These are phyloP conservation scores for Hanseniaspora meyeri DNA, from an alignment of 805 yeast genomes.

Conservation along the genomic window DNA sequence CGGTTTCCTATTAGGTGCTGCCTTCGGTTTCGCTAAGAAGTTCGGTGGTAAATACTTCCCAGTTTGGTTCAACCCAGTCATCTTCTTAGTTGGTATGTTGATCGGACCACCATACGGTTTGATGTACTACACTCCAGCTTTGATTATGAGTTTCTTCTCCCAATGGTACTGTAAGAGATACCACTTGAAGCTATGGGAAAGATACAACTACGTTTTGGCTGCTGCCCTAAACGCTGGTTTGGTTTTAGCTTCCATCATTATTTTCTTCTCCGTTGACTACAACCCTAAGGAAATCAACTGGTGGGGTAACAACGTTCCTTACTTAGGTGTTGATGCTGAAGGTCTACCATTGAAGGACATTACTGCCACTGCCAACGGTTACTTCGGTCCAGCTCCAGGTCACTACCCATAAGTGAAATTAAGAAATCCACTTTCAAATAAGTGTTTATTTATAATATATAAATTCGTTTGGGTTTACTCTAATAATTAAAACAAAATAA, in stretches of 20 bases:
- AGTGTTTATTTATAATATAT: too few species aligned
- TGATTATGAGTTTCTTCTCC: slow-evolving; percentile 30
- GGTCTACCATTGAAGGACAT: slow-evolving; percentile 15
- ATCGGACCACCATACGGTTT: slow-evolving; percentile 43
- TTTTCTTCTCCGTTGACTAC: slow-evolving; percentile 33
- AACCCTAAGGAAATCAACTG: slow-evolving; percentile 32
- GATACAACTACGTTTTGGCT: slow-evolving; percentile 47
- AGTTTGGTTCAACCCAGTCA: slow-evolving; percentile 39
- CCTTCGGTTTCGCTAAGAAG: slow-evolving; percentile 24
- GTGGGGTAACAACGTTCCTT: slow-evolving; percentile 49
- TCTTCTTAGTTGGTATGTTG: slow-evolving; percentile 44
- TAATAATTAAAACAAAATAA: too few species aligned
- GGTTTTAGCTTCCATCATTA: slow-evolving; percentile 40
- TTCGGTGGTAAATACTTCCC: slow-evolving; percentile 22
- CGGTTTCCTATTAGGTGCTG: slow-evolving; percentile 33
- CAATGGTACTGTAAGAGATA: slow-evolving; percentile 39
- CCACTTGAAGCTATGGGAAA: slow-evolving; percentile 45
- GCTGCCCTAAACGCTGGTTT: slow-evolving; percentile 54
- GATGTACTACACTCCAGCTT: slow-evolving; percentile 23
- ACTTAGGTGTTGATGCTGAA: slow-evolving; percentile 17
- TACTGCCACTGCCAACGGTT: slow-evolving; percentile 17
- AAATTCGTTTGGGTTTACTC: too few species aligned
- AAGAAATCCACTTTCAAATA: too few species aligned
- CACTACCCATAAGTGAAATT: slow-evolving; percentile 25
- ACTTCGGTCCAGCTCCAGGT: slow-evolving; percentile 25